Evolutionary conservation across 192 early-diverging fungal genomes (phyloP), one percentile per base, ranked within the genome.

Genomic region (Chytriomyces sp.): DNA sequence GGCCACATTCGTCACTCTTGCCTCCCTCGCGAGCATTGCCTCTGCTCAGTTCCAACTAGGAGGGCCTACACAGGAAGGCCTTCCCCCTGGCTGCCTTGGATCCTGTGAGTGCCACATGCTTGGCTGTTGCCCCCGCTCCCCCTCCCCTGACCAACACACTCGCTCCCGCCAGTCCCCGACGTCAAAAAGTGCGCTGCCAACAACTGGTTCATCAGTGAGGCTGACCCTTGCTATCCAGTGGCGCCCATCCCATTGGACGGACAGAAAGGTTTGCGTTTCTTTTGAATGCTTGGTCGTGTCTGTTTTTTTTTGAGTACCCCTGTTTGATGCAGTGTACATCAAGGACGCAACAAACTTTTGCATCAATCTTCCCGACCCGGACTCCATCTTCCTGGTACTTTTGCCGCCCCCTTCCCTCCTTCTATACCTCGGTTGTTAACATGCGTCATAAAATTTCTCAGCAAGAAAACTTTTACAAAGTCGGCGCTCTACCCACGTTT

Each of bases 321-420:
- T 50, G 45, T n/a, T 20, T 3, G 20, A 57, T 35, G 35, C 45
- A 74, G 72, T 74, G 9, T 76, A 50, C 20, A 76, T 76, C 48
- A 45, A 50, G 18, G 75, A 67, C 24, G 61, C 20, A 18, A 20
- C 53, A 11, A 81, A 81, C 72, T 81, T 81, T 46, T 81, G 80
- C 72, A 60, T 81, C 48, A 80, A 72, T 57, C 70, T 82, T 11
- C 81, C 81, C 13, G 69, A 82, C 50, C 73, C 78, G 26, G 20
- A 79, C 35, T 60, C 47, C 50, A 48, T 49, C 7, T 65, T 16
- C 35, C 35, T 35, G 35, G 35, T 35, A 35, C 35, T 35, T 35
- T 1, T 3, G 35, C 35, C 28, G 0, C 28, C 28, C 28, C 28
- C 28, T 35, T 35, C n/a, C n/a, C n/a, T n/a, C n/a, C n/a, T n/a